Conservation (phyloP, 139 green algal genomes). For the Yamagishiella unicocca region DNA sequence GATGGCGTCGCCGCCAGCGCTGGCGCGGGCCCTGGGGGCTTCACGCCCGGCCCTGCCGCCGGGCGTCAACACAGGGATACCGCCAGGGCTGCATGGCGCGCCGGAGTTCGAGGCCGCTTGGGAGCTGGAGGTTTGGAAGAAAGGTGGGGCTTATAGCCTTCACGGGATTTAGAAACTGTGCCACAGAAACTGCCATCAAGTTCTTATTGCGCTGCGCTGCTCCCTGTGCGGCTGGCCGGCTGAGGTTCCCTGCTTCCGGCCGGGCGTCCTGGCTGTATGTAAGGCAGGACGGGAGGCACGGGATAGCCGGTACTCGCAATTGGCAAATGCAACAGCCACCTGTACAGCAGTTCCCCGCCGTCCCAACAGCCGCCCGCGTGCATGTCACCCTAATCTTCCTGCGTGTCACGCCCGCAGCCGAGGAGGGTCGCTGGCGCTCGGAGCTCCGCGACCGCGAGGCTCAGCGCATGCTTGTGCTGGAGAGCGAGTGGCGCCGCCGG, state of each 20-base stretch:
- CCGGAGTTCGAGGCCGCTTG: conserved; percentile 71
- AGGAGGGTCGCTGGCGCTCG: conserved; percentile 62
- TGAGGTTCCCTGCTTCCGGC: too few species aligned
- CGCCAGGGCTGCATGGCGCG: background rate
- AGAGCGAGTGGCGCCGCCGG: conserved; percentile 72
- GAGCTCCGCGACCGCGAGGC: conserved; percentile 68
- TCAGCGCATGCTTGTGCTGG: conserved; percentile 71
- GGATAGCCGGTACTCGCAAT: too few species aligned
- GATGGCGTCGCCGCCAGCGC: background rate
- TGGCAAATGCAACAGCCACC: too few species aligned
- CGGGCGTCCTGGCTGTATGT: too few species aligned
- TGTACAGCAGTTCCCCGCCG: too few species aligned
- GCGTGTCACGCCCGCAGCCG: conserved; percentile 50
- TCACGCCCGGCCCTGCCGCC: background rate
- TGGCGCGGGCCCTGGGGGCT: background rate
- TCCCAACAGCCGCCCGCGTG: too few species aligned
- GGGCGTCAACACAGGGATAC: background rate
- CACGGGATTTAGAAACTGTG: too few species aligned
- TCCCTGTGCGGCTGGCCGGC: too few species aligned
- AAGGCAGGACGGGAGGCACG: too few species aligned
- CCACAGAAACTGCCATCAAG: too few species aligned
- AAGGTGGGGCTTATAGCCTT: conserved; percentile 52
- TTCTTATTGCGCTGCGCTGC: too few species aligned
- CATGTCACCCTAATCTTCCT: too few species aligned
- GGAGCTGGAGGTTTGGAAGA: conserved; percentile 80